Base-by-base conservation (phyloP, 1,139 yeast species). In the Kodamaea arcana region DNA sequence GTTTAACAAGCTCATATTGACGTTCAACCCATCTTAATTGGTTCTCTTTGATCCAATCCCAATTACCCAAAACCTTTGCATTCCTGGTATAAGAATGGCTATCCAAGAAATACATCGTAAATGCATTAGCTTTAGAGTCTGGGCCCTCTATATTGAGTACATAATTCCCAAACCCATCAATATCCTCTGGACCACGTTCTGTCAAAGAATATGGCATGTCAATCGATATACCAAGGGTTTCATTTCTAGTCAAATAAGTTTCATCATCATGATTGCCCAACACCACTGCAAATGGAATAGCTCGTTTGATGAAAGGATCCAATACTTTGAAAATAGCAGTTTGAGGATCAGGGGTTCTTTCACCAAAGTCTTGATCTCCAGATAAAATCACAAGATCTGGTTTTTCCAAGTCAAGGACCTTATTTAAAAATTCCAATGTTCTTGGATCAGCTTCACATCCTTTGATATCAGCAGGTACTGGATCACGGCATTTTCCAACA, bases 211-310 rank as follows among this genome's bases (percentile, higher is more conserved):
- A 83, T 0, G 97, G 97, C 34, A 88, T 60, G 1, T 61, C 52
- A 4, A 67, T 47, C 3, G 77, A 69, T 4, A 83, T 49, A 2
- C 67, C 51, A 78, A 87, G 83, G 26, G 86, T 52, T 44, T 80
- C 77, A 35, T 61, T 53, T 32, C 94, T 69, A n/a, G 66, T 44
- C 42, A 85, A 48, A 3, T 81, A 72, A 1, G 94, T 90, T 56
- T 87, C 94, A 48, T 83, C 90, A 50, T 85, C 92, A 52, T 84
- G 94, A 47, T 83, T 84, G 2, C 95, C 95, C 60, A 85, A 65
- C 0, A 83, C 79, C 45, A 83, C 72, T 0, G 95, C 92, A 63
- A 74, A 90, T 3, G 97, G 96, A 6, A 88, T 80, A 30, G 69
- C 60, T 27, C 86, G 65, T 18, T 63, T 47, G 16, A 88, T 71